Evolutionary conservation across 768 basidiomycete species (phyloP), one percentile per base, ranked within the genome.

Genomic region (Filobasidium wieringae): DNA sequence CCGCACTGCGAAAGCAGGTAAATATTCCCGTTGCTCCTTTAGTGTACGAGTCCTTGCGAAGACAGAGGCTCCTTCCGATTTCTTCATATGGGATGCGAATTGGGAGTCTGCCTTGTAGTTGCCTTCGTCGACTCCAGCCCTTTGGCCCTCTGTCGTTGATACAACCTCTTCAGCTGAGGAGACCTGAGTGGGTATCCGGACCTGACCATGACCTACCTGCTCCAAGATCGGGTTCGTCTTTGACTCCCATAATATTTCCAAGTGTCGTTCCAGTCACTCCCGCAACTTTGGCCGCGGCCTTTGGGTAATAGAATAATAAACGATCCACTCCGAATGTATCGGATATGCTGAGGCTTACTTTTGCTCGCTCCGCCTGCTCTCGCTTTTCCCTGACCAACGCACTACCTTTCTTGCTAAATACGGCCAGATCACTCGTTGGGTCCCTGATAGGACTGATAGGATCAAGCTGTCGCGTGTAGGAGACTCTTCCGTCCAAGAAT

Each of bases 161-260:
- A 19, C 14, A 2, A 29, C 15, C 9, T 14, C 2, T 51, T 37
- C 29, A 14, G 17, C 45, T 30, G 37, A 53, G 34, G 27, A 43
- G 17, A 22, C 7, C 47, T 29, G 39, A 79, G 86, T 75, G 75
- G 88, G 87, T n/a, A n/a, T n/a, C 19, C 36, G 36, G 36, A 11
- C 88, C 75, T 89, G 87, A n/a, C n/a, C n/a, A n/a, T n/a, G n/a
- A n/a, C n/a, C n/a, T n/a, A n/a, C n/a, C n/a, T 22, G 50, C 57
- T 27, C 88, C 89, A 63, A 88, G 88, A 12, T 87, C 89, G 62
- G 90, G 88, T 64, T 91, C 88, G 62, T 97, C 90, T 73, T 86
- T 87, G 19, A 97, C 88, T 15, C 95, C 95, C 84, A 95, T 88
- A 61, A 97, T 85, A 71, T 99, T 97, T 19, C 95, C 95, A n/a